Evolutionary conservation across 2,329 filamentous ascomycete species (phyloP).

Genomic region (Endothia cerciana): DNA sequence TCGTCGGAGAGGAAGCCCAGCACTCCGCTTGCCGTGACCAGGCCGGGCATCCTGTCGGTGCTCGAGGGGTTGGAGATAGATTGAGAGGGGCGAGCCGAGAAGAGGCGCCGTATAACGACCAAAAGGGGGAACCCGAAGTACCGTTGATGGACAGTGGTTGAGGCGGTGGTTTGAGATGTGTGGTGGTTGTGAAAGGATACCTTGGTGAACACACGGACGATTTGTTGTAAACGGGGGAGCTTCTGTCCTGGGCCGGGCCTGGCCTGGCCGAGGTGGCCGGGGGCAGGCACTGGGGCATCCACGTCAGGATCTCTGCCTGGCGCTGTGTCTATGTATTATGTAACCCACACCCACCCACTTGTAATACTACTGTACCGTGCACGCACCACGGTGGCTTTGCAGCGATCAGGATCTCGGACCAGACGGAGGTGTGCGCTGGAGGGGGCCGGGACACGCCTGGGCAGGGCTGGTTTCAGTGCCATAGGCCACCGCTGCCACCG

Average conservation of each 20-base stretch:
- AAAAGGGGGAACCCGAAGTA: background rate
- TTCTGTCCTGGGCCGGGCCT: background rate
- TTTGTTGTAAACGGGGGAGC: slow-evolving; percentile 2
- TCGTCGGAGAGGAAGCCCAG: slow-evolving; percentile 95
- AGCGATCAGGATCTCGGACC: background rate
- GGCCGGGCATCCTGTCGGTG: slow-evolving; percentile 74
- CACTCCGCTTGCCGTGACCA: slow-evolving; percentile 92
- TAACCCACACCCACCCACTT: background rate
- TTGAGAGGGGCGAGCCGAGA: background rate
- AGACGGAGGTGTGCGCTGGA: background rate
- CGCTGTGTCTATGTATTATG: background rate
- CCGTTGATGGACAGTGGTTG: background rate
- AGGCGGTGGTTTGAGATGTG: background rate
- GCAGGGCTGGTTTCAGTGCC: too few species aligned
- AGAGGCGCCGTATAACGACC: background rate
- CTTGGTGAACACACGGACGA: too few species aligned
- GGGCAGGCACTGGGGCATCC: slow-evolving; percentile 10
- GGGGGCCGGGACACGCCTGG: too few species aligned
- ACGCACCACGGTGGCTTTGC: too few species aligned
- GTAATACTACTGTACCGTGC: too few species aligned
- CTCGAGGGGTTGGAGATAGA: slow-evolving; percentile 26
- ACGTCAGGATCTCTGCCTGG: slow-evolving; percentile 14
- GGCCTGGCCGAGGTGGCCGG: background rate
- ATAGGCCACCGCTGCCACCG: too few species aligned
- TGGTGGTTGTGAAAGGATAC: too few species aligned